Base-by-base conservation (phyloP, 495 filamentous ascomycete genomes). In the Xylaria sp. region DNA sequence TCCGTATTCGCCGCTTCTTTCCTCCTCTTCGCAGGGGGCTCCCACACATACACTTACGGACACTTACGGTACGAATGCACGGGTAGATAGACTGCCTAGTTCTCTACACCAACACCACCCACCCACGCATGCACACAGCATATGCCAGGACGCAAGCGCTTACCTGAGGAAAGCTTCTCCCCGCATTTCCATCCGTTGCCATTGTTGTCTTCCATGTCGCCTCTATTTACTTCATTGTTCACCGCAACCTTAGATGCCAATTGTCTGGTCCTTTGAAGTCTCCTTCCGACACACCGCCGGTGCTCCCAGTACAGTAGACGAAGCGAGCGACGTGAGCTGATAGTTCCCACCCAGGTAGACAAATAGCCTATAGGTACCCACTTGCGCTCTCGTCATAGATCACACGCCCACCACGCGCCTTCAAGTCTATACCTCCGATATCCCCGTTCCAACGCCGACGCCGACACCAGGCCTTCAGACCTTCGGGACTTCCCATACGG, bases 171-270 rank as follows among this genome's bases (percentile, higher is more conserved):
- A 72, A 74, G 55, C 72, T 78, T 62, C 76, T 78, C 76, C 74
- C 76, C 76, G 74, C 76, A 78, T 74, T 76, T 74, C 43, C 64
- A 63, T 67, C 64, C 58, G 65, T 72, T 70, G 68, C 72, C 74
- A 74, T 73, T 68, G 52, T 63, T 61, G 65, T 55, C 67, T 57
- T 67, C 61, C 59, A 73, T 67, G 63, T 74, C 71, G 71, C 74
- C 73, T 78, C 44, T 62, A 62, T 75, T 73, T 69, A 72, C 69
- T 75, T 73, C 68, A 74, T 33, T 61, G 62, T 72, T 71, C 17
- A n/a, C 52, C 50, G 21, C 40, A 66, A 19, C 40, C 48, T 37
- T 37, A 52, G 12, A 19, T 21, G 40, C 33, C 69, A 66, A 65
- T 66, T 71, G 61, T 52, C 14, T 24, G 17, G 53, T 14, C 17